These are phyloP conservation scores for Candida hungchunana DNA, from an alignment of 805 yeast genomes.

Conservation along the genomic window DNA sequence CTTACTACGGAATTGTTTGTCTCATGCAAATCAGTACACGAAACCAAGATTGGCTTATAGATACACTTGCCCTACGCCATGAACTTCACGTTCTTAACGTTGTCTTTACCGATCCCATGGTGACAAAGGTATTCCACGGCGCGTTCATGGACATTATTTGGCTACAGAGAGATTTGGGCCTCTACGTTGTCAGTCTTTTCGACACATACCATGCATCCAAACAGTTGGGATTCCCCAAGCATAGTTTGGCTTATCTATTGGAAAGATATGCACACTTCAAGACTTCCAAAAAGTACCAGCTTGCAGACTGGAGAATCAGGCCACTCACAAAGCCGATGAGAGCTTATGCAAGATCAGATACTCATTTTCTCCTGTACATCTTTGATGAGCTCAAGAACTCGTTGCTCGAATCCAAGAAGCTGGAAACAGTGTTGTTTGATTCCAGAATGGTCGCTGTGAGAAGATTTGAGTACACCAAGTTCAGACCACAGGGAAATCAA, in stretches of 20 bases:
- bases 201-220: slow-evolving; percentile 92
- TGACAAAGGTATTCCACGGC: slow-evolving; percentile 91
- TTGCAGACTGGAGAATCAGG: slow-evolving; percentile 94
- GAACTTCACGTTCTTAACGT: slow-evolving; percentile 63
- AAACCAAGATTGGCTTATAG: slow-evolving; percentile 81
- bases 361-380: slow-evolving; percentile 82
- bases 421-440: slow-evolving; percentile 62
- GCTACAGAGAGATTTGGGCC: slow-evolving; percentile 93
- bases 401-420: slow-evolving; percentile 45
- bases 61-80: slow-evolving; percentile 74
- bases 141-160: slow-evolving; percentile 96
- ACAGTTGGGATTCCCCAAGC: slow-evolving; percentile 72
- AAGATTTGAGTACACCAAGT: slow-evolving; percentile 77
- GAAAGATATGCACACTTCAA: slow-evolving; percentile 77
- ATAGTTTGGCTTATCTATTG: slow-evolving; percentile 78
- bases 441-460: slow-evolving; percentile 77
- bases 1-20: slow-evolving; percentile 87
- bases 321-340: slow-evolving; percentile 75
- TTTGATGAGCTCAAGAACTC: slow-evolving; percentile 68
- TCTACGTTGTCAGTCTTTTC: slow-evolving; percentile 82
- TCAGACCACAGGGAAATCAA: slow-evolving; percentile 37
- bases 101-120: slow-evolving; percentile 75
- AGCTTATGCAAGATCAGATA: slow-evolving; percentile 90
- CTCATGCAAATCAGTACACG: slow-evolving; percentile 88
- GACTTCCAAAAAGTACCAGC: slow-evolving; percentile 90